A percentile compares a stretch with the other conserved stretches of the same genome.
Conservation (phyloP, 139 green algal species). For the Chlamydomonas asymmetrica region DNA sequence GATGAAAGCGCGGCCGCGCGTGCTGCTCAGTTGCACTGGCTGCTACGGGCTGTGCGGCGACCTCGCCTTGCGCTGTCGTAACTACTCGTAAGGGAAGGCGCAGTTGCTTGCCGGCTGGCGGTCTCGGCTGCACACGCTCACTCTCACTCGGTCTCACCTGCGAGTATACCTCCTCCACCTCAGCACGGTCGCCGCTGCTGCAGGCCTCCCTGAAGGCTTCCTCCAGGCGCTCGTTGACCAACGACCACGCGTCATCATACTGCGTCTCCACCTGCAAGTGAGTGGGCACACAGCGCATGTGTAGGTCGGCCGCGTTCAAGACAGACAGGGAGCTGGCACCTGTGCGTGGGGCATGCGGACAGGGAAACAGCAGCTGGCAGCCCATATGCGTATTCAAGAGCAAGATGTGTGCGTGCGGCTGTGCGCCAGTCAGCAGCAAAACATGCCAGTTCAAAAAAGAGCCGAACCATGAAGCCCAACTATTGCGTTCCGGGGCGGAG, state of each 20-base stretch:
- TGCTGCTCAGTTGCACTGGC: too few relatives aligned
- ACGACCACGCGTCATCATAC: conserved; percentile 23
- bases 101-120: too few relatives aligned
- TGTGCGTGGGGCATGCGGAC: background rate
- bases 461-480: background rate
- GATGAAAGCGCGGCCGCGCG: too few relatives aligned
- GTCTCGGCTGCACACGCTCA: too few relatives aligned
- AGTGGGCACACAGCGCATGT: conserved; percentile 4
- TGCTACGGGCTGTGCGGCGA: too few relatives aligned
- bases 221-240: conserved; percentile 20
- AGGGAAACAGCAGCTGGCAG: background rate
- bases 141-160: too few relatives aligned
- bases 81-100: too few relatives aligned
- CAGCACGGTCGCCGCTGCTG: conserved; percentile 1
- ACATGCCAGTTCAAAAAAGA: background rate
- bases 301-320: background rate
- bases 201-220: conserved; percentile 15
- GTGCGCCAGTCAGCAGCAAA: background rate
- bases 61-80: too few relatives aligned
- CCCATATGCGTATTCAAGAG: background rate
- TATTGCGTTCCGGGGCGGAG: background rate
- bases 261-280: conserved; percentile 18
- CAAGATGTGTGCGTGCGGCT: background rate
- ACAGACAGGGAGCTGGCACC: background rate
- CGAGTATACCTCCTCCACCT: conserved; percentile 8